phyloP scores from a whole-genome alignment of 768 basidiomycete genomes.

The Leccinum fibrillosum region DNA sequence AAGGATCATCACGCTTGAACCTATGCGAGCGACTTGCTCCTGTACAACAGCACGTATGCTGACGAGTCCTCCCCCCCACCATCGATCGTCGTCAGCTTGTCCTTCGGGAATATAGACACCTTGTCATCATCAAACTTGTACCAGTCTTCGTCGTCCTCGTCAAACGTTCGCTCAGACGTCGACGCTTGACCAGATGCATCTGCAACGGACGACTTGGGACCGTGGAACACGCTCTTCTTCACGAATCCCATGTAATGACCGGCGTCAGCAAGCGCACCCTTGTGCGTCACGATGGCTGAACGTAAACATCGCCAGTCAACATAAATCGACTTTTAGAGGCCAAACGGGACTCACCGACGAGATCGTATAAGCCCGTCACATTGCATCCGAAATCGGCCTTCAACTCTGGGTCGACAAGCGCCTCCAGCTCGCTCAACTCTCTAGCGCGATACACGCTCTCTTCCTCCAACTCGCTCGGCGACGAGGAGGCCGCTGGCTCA shows the following conservation, averaged over 20 bases:
- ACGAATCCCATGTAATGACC: conserved; percentile 96
- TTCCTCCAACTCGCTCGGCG: conserved; percentile 45
- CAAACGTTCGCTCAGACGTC: conserved; percentile 21
- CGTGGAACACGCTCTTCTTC: conserved; percentile 70
- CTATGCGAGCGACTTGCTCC: conserved; percentile 49
- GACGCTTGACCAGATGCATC: conserved; percentile 8
- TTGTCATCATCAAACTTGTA: conserved; percentile 98
- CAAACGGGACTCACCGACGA: conserved; percentile 62
- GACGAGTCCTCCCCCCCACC: conserved; percentile 91
- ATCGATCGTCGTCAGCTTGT: conserved; percentile 80
- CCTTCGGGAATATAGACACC: conserved; percentile 79
- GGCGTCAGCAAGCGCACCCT: conserved; percentile 90
- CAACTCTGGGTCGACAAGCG: conserved; percentile 59
- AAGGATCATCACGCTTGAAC: not conserved
- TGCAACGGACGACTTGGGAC: conserved; percentile 9
- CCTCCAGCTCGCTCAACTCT: conserved; percentile 65
- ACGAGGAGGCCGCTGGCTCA: conserved; percentile 33
- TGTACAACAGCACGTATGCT: conserved; percentile 88
- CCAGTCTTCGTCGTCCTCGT: conserved; percentile 79
- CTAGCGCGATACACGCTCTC: conserved; percentile 60
- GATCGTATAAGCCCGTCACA: conserved; percentile 82
- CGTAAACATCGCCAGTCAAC: not conserved
- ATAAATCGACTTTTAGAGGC: not conserved
- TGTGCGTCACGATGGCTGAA: conserved; percentile 91
- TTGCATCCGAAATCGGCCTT: conserved; percentile 72